These are phyloP conservation scores for Bonnemaisonia californica DNA, from an alignment of 31 red algal species.

Conservation along the genomic window DNA sequence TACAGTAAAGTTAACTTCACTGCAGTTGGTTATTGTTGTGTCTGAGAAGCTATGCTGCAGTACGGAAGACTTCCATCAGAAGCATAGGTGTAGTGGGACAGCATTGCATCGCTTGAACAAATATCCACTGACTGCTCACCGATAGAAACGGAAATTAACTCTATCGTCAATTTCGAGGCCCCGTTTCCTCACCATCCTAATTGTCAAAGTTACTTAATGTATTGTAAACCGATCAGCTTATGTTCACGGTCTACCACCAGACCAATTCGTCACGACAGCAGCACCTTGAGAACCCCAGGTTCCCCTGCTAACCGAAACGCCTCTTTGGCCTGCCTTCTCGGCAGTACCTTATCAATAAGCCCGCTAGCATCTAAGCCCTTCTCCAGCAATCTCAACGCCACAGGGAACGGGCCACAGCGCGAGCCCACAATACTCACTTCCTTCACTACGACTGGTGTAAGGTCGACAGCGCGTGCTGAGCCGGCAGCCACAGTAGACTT, in stretches of 20 bases:
- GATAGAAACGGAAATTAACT: too few relatives aligned
- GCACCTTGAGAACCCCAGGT: constrained; percentile 35
- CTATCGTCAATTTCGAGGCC: not conserved
- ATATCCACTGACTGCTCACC: too few relatives aligned
- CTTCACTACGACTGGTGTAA: constrained; percentile 56
- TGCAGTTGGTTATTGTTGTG: too few relatives aligned
- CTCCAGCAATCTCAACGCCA: constrained; percentile 37
- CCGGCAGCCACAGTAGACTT: constrained; percentile 35
- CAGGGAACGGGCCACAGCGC: constrained; percentile 47
- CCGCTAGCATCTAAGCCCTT: not conserved
- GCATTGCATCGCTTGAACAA: too few relatives aligned
- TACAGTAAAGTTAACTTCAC: too few relatives aligned
- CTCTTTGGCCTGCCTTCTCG: not conserved
- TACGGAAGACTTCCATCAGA: too few relatives aligned
- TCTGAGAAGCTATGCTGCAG: too few relatives aligned
- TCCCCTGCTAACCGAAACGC: constrained; percentile 1
- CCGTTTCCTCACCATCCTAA: not conserved
- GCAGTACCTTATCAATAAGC: constrained; percentile 11
- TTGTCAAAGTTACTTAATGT: too few relatives aligned
- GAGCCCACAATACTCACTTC: constrained; percentile 49
- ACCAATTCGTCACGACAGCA: not conserved
- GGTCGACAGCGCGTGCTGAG: constrained; percentile 4
- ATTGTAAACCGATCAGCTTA: too few relatives aligned
- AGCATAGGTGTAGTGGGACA: too few relatives aligned
- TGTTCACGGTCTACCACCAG: too few relatives aligned